A percentile compares a stretch with the other conserved stretches of the same genome.
Evolutionary conservation across 306 rosid species (phyloP).

Genomic region (Quercus agrifolia): DNA sequence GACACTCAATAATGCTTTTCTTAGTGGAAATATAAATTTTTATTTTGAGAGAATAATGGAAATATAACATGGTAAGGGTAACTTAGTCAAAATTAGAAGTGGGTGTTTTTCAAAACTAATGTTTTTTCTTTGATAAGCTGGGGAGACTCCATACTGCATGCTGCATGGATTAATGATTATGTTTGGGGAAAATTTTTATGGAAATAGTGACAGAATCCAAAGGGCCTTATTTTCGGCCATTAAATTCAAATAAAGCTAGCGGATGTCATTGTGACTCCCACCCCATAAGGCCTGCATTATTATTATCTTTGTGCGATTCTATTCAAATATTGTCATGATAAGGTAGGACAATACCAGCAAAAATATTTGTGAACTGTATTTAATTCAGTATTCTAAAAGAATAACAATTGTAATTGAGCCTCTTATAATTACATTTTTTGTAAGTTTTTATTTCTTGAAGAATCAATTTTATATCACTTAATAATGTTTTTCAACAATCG

Average conservation of each 20-base stretch:
- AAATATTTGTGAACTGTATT: neutral
- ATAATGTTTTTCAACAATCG: too few species aligned
- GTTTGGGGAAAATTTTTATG: constrained; percentile 32
- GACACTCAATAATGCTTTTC: neutral
- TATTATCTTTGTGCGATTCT: constrained; percentile 7
- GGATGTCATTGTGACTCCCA: constrained; percentile 30
- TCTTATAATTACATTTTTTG: too few species aligned
- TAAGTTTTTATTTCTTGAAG: too few species aligned
- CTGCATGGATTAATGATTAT: constrained; percentile 46
- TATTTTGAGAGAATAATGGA: too few species aligned
- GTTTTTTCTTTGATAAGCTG: constrained; percentile 24
- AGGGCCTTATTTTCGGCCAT: constrained; percentile 22
- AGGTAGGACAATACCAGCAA: neutral
- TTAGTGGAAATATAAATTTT: too few species aligned
- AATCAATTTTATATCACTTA: too few species aligned
- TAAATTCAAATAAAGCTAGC: constrained; percentile 29
- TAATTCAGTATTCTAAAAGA: neutral
- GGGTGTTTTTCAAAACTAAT: neutral
- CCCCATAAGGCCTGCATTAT: constrained; percentile 28
- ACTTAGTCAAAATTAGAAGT: neutral
- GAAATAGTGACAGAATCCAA: constrained; percentile 29
- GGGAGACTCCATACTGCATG: constrained; percentile 6
- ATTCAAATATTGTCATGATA: constrained; percentile 48
- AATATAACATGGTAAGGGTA: neutral
- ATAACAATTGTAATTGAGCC: neutral